A percentile compares a stretch with the other conserved stretches of the same genome.
Evolutionary conservation across 1,139 yeast genomes (phyloP).

Genomic region (Saccharomycopsis hybrid): DNA sequence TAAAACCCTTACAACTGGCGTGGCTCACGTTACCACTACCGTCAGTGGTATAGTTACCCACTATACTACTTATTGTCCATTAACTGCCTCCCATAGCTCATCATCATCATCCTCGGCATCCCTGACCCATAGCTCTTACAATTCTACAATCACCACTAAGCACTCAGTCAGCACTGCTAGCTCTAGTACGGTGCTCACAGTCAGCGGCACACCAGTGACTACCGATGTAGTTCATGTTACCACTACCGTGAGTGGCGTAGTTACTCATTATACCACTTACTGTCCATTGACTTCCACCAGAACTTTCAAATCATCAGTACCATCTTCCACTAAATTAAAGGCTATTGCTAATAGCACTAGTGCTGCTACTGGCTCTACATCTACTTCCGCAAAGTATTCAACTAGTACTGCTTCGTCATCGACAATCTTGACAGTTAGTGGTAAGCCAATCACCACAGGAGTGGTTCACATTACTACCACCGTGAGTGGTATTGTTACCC

Average conservation of each 20-base stretch:
- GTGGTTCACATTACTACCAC: constrained; percentile 35
- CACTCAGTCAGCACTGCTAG: constrained; percentile 14
- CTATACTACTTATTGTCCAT: constrained; percentile 20
- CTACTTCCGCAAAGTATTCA: constrained; percentile 9
- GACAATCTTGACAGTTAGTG: neutral
- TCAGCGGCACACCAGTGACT: constrained; percentile 18
- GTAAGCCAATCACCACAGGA: constrained; percentile 13
- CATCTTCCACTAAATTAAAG: constrained; percentile 2
- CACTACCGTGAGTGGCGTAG: constrained; percentile 37
- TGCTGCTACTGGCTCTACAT: constrained; percentile 8
- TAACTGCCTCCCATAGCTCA: constrained; percentile 7
- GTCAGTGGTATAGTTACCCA: constrained; percentile 5
- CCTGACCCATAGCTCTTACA: neutral
- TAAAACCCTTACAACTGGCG: constrained; percentile 6
- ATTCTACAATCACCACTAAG: neutral
- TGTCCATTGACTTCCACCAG: constrained; percentile 22
- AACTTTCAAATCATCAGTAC: constrained; percentile 2
- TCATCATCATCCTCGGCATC: neutral
- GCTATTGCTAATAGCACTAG: neutral
- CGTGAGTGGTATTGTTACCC: constrained; percentile 37
- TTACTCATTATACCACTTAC: constrained; percentile 43
- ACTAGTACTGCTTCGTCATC: neutral
- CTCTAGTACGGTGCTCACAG: constrained; percentile 23
- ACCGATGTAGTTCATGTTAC: constrained; percentile 29
- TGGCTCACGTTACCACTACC: constrained; percentile 4